A percentile compares a stretch with the other conserved stretches of the same genome.
Evolutionary conservation across 2,329 filamentous ascomycete species (phyloP).

Genomic region (Shiraia sp.): DNA sequence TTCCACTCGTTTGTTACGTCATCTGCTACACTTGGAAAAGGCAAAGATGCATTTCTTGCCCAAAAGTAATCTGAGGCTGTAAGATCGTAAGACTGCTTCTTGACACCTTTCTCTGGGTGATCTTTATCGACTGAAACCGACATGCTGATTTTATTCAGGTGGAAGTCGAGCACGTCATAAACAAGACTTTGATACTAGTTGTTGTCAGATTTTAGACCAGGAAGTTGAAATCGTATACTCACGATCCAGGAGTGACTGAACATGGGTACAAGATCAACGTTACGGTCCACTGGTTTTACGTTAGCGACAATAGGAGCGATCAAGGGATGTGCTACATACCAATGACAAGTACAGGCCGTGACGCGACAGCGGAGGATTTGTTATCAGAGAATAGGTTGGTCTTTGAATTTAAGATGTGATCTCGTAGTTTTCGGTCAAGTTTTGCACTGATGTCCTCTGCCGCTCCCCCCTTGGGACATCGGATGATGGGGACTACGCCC

Average conservation of each 20-base stretch:
- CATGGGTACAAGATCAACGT: conserved; percentile 96
- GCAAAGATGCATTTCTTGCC: conserved; percentile 85
- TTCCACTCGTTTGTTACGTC: conserved; percentile 93
- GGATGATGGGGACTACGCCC: conserved; percentile 95
- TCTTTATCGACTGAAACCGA: conserved; percentile 79
- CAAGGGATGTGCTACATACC: conserved; percentile 68
- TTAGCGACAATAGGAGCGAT: conserved; percentile 53
- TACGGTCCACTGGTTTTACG: conserved; percentile 77
- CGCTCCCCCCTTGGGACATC: conserved; percentile 88
- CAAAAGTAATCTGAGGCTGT: conserved; percentile 94
- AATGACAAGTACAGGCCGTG: conserved; percentile 86
- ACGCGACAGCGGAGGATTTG: conserved; percentile 60
- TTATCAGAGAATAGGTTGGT: conserved; percentile 91
- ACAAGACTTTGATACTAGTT: conserved; percentile 76
- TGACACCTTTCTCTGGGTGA: conserved; percentile 72
- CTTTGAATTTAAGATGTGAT: conserved; percentile 96
- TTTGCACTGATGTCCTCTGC: conserved; percentile 94
- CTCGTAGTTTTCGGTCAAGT: conserved; percentile 90
- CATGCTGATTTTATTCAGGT: conserved; percentile 91
- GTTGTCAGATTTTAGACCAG: conserved; percentile 1
- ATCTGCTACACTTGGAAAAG: conserved; percentile 94
- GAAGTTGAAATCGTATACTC: conserved; percentile 1
- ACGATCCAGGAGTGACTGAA: conserved; percentile 90
- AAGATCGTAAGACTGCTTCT: conserved; percentile 88
- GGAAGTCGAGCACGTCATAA: conserved; percentile 75